These are phyloP conservation scores for Cyberlindnera misumaiensis DNA, from an alignment of 805 yeast species.

Conservation along the genomic window DNA sequence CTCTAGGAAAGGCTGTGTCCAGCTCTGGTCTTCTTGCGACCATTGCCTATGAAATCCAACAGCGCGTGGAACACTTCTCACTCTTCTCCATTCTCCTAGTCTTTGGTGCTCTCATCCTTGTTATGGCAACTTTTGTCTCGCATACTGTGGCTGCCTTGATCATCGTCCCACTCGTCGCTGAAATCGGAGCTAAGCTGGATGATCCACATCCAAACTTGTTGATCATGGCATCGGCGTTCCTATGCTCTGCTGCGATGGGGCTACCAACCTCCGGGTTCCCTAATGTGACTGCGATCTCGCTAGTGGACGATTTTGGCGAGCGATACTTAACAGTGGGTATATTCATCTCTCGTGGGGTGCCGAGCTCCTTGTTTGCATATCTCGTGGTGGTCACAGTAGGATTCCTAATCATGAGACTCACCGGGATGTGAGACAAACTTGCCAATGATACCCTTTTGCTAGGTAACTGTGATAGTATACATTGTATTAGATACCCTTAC, in stretches of 20 bases:
- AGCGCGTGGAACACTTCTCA: conserved; percentile 57
- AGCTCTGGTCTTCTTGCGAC: conserved; percentile 80
- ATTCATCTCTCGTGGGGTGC: conserved; percentile 87
- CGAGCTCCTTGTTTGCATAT: conserved; percentile 74
- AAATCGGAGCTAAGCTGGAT: conserved; percentile 68
- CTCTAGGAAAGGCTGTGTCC: conserved; percentile 90
- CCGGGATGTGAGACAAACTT: conserved; percentile 26
- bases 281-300: conserved; percentile 92
- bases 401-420: conserved; percentile 56
- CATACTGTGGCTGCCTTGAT: conserved; percentile 97
- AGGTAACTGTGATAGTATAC: no score
- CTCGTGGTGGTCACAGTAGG: conserved; percentile 72
- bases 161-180: conserved; percentile 82
- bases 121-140: conserved; percentile 90
- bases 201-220: conserved; percentile 82
- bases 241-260: conserved; percentile 97
- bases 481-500: no score
- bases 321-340: conserved; percentile 82
- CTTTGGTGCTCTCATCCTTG: conserved; percentile 75
- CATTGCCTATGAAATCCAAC: conserved; percentile 66
- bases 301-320: conserved; percentile 87
- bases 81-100: conserved; percentile 66
- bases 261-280: conserved; percentile 97
- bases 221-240: conserved; percentile 53
- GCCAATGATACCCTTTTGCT: neutral